These are phyloP conservation scores for Blastomyces gilchristii DNA, from an alignment of 2,329 filamentous ascomycete genomes.

Conservation along the genomic window DNA sequence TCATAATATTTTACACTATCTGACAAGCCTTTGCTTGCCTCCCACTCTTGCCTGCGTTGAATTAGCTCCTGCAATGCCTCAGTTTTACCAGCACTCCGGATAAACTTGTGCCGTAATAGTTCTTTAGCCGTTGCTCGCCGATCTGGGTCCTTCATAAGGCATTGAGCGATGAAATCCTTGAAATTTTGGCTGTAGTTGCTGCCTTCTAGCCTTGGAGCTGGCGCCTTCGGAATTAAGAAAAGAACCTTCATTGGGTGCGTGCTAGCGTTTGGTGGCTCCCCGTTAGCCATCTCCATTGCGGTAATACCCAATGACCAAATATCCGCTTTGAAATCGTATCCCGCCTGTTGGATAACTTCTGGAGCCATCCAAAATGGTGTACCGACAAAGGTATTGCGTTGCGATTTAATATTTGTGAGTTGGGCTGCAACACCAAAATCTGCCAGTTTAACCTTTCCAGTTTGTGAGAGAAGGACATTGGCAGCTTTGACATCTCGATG, in stretches of 20 bases:
- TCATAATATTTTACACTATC: slow-evolving; percentile 80
- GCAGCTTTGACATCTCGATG: slow-evolving; percentile 96
- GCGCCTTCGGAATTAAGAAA: slow-evolving; percentile 81
- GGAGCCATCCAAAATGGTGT: slow-evolving; percentile 98
- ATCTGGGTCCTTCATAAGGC: slow-evolving; percentile 85
- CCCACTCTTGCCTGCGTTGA: slow-evolving; percentile 67
- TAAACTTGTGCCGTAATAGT: slow-evolving; percentile 77
- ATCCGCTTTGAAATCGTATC: slow-evolving; percentile 79
- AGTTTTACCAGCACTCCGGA: slow-evolving; percentile 74
- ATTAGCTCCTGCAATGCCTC: slow-evolving; percentile 83
- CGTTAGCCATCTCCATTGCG: slow-evolving; percentile 77
- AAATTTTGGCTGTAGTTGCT: slow-evolving; percentile 74
- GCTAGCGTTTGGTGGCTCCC: slow-evolving; percentile 76
- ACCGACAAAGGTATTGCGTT: slow-evolving; percentile 93
- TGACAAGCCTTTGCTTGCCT: slow-evolving; percentile 59
- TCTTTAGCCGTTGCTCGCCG: slow-evolving; percentile 75
- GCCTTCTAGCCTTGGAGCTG: slow-evolving; percentile 74
- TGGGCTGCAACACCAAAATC: slow-evolving; percentile 97
- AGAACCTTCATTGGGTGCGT: slow-evolving; percentile 91
- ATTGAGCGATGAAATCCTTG: slow-evolving; percentile 85
- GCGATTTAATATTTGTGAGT: slow-evolving; percentile 93
- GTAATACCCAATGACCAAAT: slow-evolving; percentile 92
- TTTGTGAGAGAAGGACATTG: slow-evolving; percentile 84
- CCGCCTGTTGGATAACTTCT: slow-evolving; percentile 81
- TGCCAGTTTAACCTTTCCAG: slow-evolving; percentile 85